Base-by-base conservation (phyloP, 495 filamentous ascomycete species). In the Polyplosphaeria fusca region DNA sequence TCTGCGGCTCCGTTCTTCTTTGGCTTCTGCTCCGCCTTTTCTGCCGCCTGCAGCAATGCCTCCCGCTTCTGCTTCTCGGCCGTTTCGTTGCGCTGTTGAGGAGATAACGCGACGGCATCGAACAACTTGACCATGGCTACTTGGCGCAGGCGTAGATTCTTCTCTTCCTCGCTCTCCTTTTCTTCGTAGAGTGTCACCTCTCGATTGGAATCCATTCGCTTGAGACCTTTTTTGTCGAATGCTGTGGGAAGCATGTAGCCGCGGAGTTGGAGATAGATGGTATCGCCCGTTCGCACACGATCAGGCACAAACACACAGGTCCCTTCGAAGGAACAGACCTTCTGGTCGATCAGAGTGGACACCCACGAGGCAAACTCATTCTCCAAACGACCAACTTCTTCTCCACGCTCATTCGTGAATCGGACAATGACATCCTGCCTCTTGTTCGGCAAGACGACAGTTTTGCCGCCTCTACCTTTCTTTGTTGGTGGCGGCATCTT, bases 311-410 rank as follows among this genome's bases (percentile, higher is more conserved):
- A 96, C n/a, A 98, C 89, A 62, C 89, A 95, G 28, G 79, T 79
- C 0, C 88, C 94, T 64, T 93, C 89, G 60, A 98, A 92, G 12
- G 73, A 80, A 72, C 91, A 96, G 13, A 96, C 79, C 25, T 86
- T 87, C 67, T 96, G 93, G 61, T 98, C 93, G 47, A 98, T 83
- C 58, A 98, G 71, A 0, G 91, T 86, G 18, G 91, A 95, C 9
- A 98, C 86, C 91, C 94, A 98, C 46, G 84, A 82, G n/a, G 93
- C 90, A 12, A 81, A 85, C 32, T 98, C 93, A 53, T 88, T 88
- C 20, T 89, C 86, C n/a, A 98, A 71, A 60, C 93, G 76, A 14
- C 94, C 93, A 38, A 98, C 75, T 67, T 98, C 93, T 51, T 86
- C 82, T 12, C 91, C 92, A 46, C 70, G 76, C 3, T 73, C 66